A percentile compares a stretch with the other conserved stretches of the same genome.
phyloP scores from a whole-genome alignment of 2,329 filamentous ascomycete species.

The Lomentospora prolificans region DNA sequence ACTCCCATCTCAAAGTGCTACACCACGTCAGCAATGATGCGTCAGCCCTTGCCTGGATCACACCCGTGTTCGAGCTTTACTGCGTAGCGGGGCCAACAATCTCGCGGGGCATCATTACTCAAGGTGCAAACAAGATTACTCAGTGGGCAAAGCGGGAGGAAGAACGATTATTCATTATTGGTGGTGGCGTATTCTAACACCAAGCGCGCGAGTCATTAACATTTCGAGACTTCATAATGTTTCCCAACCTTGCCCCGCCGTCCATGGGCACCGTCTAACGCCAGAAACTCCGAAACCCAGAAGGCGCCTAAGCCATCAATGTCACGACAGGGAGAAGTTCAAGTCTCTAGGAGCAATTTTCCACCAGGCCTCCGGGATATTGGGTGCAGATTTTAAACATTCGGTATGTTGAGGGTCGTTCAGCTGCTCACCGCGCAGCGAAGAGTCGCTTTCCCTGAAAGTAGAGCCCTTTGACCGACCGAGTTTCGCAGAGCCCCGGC shows the following conservation, averaged over 20 bases:
- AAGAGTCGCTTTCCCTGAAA: neutral
- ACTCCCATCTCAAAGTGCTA: constrained; percentile 76
- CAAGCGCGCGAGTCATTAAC: neutral
- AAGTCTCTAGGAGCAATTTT: neutral
- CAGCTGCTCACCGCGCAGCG: neutral
- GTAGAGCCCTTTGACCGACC: neutral
- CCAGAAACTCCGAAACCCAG: neutral
- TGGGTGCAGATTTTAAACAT: too few species aligned
- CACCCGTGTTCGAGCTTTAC: constrained; percentile 86
- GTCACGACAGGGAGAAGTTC: neutral
- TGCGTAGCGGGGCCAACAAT: constrained; percentile 76
- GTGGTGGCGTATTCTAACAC: constrained; percentile 71
- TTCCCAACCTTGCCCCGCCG: neutral
- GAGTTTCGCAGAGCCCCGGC: neutral
- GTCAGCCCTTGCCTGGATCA: constrained; percentile 82
- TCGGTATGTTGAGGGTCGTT: too few species aligned
- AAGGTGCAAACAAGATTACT: constrained; percentile 79
- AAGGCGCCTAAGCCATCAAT: too few species aligned
- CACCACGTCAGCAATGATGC: constrained; percentile 67
- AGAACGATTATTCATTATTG: constrained; percentile 91
- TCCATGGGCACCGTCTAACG: neutral
- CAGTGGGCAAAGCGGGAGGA: constrained; percentile 90
- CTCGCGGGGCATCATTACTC: constrained; percentile 57
- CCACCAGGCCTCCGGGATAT: neutral
- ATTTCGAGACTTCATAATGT: neutral